phyloP scores from a whole-genome alignment of 805 yeast genomes.

The Maudiozyma pseudohumilis region DNA sequence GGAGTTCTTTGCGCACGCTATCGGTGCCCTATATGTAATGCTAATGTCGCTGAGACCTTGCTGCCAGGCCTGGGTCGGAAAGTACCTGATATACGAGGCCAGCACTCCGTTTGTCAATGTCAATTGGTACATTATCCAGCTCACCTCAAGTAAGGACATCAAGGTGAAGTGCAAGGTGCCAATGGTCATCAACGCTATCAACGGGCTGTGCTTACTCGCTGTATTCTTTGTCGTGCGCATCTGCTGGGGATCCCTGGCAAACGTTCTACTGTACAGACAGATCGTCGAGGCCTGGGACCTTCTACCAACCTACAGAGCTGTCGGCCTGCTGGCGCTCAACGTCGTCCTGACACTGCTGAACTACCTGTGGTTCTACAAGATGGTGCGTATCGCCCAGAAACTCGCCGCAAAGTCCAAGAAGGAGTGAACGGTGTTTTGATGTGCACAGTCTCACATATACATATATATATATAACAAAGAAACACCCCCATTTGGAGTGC shows the following conservation, averaged over 20 bases:
- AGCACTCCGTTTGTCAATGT: slow-evolving; percentile 92
- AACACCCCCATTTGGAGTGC: too few species aligned
- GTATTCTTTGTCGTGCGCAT: slow-evolving; percentile 74
- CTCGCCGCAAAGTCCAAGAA: slow-evolving; percentile 22
- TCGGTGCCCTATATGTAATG: slow-evolving; percentile 72
- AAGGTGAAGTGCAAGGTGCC: slow-evolving; percentile 32
- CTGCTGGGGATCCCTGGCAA: slow-evolving; percentile 79
- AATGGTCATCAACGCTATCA: slow-evolving; percentile 42
- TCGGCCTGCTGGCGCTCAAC: slow-evolving; percentile 45
- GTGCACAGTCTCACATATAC: neutral
- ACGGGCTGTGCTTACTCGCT: slow-evolving; percentile 60
- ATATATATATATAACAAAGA: too few species aligned
- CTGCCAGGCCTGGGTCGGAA: slow-evolving; percentile 72
- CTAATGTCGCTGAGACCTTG: slow-evolving; percentile 55
- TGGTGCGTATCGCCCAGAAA: slow-evolving; percentile 65
- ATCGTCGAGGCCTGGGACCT: slow-evolving; percentile 36
- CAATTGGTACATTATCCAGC: slow-evolving; percentile 80
- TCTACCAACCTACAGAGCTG: slow-evolving; percentile 40
- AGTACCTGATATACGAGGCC: slow-evolving; percentile 74
- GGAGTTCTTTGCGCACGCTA: slow-evolving; percentile 76
- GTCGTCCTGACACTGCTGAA: slow-evolving; percentile 57
- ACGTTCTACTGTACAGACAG: slow-evolving; percentile 39
- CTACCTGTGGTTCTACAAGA: slow-evolving; percentile 78
- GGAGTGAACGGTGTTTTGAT: neutral
- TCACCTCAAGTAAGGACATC: slow-evolving; percentile 47